Conservation (phyloP, 176 grass and related monocot species). For the Themeda triandra region DNA sequence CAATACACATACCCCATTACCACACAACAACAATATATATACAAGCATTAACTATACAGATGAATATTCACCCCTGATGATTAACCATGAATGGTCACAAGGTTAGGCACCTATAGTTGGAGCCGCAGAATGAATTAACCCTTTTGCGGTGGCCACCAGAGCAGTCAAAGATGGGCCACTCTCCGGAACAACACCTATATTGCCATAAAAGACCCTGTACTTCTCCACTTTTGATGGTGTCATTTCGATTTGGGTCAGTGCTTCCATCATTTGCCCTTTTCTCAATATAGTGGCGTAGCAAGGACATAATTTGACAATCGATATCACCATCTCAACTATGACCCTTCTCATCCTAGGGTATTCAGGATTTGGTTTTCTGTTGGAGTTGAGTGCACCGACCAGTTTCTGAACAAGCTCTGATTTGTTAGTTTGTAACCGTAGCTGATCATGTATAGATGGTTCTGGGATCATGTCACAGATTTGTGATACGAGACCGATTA, state of each 20-base stretch:
- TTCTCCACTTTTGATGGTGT: constrained; percentile 1
- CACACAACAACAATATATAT: no score
- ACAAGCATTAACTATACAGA: no score
- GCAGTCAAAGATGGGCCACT: neutral
- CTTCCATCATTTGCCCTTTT: neutral
- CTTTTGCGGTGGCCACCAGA: neutral
- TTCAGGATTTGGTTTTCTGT: neutral
- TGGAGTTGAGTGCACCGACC: constrained; percentile 2
- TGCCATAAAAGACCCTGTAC: neutral
- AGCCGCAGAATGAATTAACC: neutral
- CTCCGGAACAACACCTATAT: neutral
- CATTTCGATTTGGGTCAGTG: neutral
- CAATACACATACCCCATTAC: no score
- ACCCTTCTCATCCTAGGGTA: constrained; percentile 7
- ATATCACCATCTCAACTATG: neutral
- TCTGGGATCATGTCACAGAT: neutral
- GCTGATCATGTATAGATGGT: neutral
- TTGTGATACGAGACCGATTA: neutral
- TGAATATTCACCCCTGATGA: neutral
- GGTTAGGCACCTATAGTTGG: neutral
- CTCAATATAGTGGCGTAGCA: neutral
- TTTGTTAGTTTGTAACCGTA: neutral
- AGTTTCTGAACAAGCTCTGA: constrained; percentile 4
- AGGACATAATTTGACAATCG: neutral
- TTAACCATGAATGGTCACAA: neutral